These are phyloP conservation scores for Pythium insidiosum DNA, from an alignment of 352 stramenopile species.

Conservation along the genomic window DNA sequence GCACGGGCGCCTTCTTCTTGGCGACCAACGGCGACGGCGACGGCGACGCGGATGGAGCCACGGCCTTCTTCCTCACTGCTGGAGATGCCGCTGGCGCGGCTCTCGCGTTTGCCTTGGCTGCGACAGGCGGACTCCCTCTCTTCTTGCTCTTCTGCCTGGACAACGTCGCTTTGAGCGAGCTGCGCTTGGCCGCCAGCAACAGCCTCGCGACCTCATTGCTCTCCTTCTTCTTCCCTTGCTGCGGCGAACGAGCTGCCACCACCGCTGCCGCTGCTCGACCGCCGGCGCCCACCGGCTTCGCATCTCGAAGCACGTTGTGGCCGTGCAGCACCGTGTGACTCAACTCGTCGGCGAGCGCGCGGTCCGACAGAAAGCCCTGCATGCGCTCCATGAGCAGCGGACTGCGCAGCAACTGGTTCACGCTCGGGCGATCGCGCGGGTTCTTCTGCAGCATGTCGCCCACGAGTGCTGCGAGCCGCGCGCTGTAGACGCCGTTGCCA, in stretches of 20 bases:
- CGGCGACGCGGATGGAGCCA: not conserved
- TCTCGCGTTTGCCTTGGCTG: too few species aligned
- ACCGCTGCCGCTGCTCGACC: too few species aligned
- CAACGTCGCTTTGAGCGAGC: too few species aligned
- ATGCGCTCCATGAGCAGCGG: slow-evolving; percentile 57
- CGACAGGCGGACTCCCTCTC: too few species aligned
- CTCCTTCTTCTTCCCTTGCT: not conserved
- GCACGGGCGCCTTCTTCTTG: not conserved
- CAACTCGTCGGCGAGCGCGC: slow-evolving; percentile 41
- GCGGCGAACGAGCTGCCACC: too few species aligned
- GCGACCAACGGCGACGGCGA: not conserved
- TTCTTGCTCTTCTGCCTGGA: too few species aligned
- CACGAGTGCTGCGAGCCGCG: slow-evolving; percentile 27
- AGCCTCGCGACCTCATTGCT: not conserved
- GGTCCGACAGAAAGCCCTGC: slow-evolving; percentile 50
- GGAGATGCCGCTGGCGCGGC: not conserved
- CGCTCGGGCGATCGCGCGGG: slow-evolving; percentile 46
- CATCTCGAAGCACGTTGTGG: slow-evolving; percentile 64
- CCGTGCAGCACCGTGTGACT: slow-evolving; percentile 68
- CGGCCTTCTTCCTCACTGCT: too few species aligned
- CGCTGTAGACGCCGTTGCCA: slow-evolving; percentile 8
- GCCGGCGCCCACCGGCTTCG: too few species aligned
- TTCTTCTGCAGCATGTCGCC: slow-evolving; percentile 54
- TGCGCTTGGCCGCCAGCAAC: too few species aligned
- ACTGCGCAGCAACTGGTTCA: slow-evolving; percentile 48